These are phyloP conservation scores for Hanseniaspora gamundiae DNA, from an alignment of 1,139 yeast species.

Conservation along the genomic window DNA sequence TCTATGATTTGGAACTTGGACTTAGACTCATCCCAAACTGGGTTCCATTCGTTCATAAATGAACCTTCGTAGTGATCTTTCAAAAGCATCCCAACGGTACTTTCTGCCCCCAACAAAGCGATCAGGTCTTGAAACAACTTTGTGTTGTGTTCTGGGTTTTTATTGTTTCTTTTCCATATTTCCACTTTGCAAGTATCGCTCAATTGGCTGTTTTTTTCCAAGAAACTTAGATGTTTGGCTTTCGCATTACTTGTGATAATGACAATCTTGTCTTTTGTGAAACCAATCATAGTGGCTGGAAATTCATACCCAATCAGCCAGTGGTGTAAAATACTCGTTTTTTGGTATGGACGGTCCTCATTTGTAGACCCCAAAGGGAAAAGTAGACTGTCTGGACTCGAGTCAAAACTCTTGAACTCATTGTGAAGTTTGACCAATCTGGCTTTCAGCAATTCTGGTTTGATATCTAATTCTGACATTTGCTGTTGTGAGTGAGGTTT, in stretches of 20 bases:
- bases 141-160: constrained; percentile 68
- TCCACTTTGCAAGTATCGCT: constrained; percentile 33
- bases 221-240: constrained; percentile 59
- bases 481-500: not conserved
- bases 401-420: constrained; percentile 27
- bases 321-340: constrained; percentile 76
- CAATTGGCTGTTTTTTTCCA: constrained; percentile 30
- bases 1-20: constrained; percentile 40
- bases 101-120: constrained; percentile 29
- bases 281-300: constrained; percentile 70
- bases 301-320: constrained; percentile 95
- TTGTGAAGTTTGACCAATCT: constrained; percentile 25
- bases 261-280: constrained; percentile 48
- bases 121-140: constrained; percentile 51
- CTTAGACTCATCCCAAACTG: constrained; percentile 36
- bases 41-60: constrained; percentile 69
- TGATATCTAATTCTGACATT: constrained; percentile 29
- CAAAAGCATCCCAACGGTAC: constrained; percentile 44
- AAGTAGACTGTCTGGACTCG: constrained; percentile 42
- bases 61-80: constrained; percentile 77
- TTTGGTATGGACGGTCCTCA: constrained; percentile 82
- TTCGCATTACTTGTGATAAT: constrained; percentile 81
- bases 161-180: constrained; percentile 61
- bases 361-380: constrained; percentile 74
- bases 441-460: constrained; percentile 24